Percentiles rank a stretch among this genome's conserved stretches.
Conservation (phyloP, 106 monocot genomes). For the Ottelia alismoides region DNA sequence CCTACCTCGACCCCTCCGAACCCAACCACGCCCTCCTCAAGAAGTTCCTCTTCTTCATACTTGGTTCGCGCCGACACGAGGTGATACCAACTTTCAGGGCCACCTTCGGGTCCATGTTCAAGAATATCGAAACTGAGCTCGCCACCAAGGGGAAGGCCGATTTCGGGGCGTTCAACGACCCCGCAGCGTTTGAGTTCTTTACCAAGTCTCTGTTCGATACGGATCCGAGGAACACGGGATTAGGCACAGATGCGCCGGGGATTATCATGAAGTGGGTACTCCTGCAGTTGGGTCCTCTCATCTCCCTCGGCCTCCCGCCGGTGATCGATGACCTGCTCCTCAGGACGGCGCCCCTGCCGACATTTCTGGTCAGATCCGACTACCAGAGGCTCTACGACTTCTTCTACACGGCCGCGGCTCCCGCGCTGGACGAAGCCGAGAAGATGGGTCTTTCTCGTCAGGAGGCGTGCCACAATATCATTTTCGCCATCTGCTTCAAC, state of each 20-base stretch:
- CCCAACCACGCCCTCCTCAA: conserved; percentile 22
- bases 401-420: conserved; percentile 16
- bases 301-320: conserved; percentile 22
- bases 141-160: conserved; percentile 4
- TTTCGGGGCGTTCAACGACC: conserved; percentile 16
- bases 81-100: conserved; percentile 8
- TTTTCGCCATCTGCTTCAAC: conserved; percentile 37
- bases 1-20: conserved; percentile 50
- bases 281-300: conserved; percentile 20
- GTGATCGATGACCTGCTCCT: conserved; percentile 32
- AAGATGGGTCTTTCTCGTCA: conserved; percentile 24
- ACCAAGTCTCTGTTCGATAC: conserved; percentile 6
- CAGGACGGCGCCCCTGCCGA: conserved; percentile 20
- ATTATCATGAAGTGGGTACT: conserved; percentile 21
- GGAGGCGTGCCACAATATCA: conserved; percentile 38
- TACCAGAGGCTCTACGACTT: conserved; percentile 32
- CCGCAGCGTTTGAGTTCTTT: conserved; percentile 6
- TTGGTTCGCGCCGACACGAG: conserved; percentile 3
- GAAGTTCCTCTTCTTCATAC: conserved; percentile 10
- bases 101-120: conserved; percentile 1
- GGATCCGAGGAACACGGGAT: conserved; percentile 5
- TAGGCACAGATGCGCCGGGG: conserved; percentile 8
- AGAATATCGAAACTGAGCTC: neutral
- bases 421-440: conserved; percentile 27
- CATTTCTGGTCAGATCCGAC: conserved; percentile 16